These are phyloP conservation scores for Clonostachys chloroleuca DNA, from an alignment of 2,329 filamentous ascomycete species.

Conservation along the genomic window DNA sequence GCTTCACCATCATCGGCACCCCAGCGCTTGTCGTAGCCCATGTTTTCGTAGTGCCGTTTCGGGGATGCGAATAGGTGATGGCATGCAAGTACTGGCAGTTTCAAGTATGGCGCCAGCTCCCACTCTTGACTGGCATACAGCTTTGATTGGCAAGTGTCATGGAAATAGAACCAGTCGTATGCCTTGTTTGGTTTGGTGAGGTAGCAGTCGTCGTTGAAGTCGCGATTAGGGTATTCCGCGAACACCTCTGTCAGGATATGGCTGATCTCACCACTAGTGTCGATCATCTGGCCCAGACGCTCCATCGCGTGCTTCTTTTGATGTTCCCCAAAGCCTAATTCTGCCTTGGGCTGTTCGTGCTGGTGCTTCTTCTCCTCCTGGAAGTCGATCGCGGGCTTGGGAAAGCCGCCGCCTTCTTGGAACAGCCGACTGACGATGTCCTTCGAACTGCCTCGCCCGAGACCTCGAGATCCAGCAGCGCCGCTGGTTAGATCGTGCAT, in stretches of 20 bases:
- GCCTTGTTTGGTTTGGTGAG: slow-evolving; percentile 83
- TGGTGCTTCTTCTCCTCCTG: slow-evolving; percentile 34
- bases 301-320: slow-evolving; percentile 70
- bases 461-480: slow-evolving; percentile 64
- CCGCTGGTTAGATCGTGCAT: slow-evolving; percentile 64
- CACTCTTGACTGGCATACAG: slow-evolving; percentile 86
- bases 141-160: slow-evolving; percentile 75
- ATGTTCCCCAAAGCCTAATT: slow-evolving; percentile 68
- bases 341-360: slow-evolving; percentile 51
- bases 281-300: slow-evolving; percentile 69
- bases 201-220: slow-evolving; percentile 89
- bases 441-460: slow-evolving; percentile 67
- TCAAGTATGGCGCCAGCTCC: slow-evolving; percentile 85
- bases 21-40: slow-evolving; percentile 36
- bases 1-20: slow-evolving; percentile 37
- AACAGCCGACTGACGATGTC: slow-evolving; percentile 79
- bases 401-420: slow-evolving; percentile 74
- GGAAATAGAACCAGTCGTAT: slow-evolving; percentile 95
- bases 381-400: slow-evolving; percentile 45
- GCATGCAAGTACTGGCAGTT: slow-evolving; percentile 81
- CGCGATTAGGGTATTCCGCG: slow-evolving; percentile 76
- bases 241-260: slow-evolving; percentile 82
- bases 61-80: slow-evolving; percentile 85
- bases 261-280: slow-evolving; percentile 74
- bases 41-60: slow-evolving; percentile 37